Base-by-base conservation (phyloP, 345 rosid genomes). In the Arabidopsis arenosa region DNA sequence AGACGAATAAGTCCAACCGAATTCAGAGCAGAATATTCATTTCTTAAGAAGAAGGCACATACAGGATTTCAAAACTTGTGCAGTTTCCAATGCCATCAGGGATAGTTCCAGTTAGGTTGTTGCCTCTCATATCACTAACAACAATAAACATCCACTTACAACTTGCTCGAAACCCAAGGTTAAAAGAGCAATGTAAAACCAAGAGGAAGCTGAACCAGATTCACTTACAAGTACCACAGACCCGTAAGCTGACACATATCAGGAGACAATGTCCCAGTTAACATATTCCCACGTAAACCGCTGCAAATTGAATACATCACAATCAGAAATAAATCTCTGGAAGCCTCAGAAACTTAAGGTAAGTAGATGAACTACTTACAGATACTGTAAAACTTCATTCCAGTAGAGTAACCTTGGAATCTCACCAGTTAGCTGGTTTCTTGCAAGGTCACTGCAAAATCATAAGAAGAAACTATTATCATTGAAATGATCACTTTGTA, bases 211-310 rank as follows among this genome's bases (percentile, higher is more conserved):
- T 26, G 21, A 56, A 8, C 4, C 4, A 0, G 48, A 37, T 6
- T 15, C 45, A 83, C 99, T 89, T 84, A 96, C 99, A 92, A 92
- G 77, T 86, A 95, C 99, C 98, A 95, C 76, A 95, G 77, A 55
- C 99, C 91, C 2, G 97, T 89, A 67, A 96, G 85, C 79, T 93
- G 99, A 57, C 98, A 96, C 84, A 96, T 89, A 56, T 96, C 99
- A 32, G 90, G 81, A 26, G 98, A 96, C 64, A 96, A 63, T 1
- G 90, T 84, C 57, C 99, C 99, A 10, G 89, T 85, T 76, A 96
- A 76, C n/a, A 71, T 73, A 82, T 96, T 96, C 37, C 89, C 91
- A 6, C 98, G 86, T 43, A 96, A 74, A 10, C 99, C 99, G 9
- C 99, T 96, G 84, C 21, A 30, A 66, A 36, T 2, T 7, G 21